phyloP scores from a whole-genome alignment of 2,329 filamentous ascomycete genomes.

The Fusarium nanum region DNA sequence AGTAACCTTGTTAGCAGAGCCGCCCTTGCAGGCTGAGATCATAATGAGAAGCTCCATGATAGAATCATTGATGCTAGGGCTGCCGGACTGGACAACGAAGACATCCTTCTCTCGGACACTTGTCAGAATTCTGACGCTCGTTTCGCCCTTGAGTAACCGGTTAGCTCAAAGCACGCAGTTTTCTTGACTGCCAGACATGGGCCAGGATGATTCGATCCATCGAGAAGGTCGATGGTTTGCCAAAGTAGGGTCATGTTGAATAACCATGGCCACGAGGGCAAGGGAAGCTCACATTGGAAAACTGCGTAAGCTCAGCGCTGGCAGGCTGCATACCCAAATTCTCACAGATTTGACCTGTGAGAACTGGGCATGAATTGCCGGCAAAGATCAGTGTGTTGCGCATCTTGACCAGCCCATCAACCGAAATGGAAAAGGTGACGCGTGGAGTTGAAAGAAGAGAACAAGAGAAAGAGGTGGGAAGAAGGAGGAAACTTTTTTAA shows the following conservation, averaged over 20 bases:
- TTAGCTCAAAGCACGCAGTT: constrained; percentile 37
- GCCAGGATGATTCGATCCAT: neutral
- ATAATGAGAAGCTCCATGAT: constrained; percentile 99
- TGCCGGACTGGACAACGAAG: constrained; percentile 98
- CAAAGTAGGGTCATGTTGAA: constrained; percentile 14
- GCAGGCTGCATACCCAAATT: constrained; percentile 74
- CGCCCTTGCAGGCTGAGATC: constrained; percentile 98
- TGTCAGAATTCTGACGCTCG: constrained; percentile 74
- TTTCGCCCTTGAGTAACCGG: constrained; percentile 67
- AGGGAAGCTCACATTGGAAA: constrained; percentile 71
- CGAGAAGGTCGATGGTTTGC: constrained; percentile 15
- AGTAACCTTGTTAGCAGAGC: constrained; percentile 95
- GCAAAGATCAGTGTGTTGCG: constrained; percentile 75
- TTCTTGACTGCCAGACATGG: constrained; percentile 6
- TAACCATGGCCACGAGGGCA: constrained; percentile 25
- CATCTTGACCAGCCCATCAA: constrained; percentile 59
- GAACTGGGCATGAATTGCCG: constrained; percentile 73
- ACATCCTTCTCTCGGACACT: constrained; percentile 97
- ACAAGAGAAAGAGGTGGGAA: constrained; percentile 36
- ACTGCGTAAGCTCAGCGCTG: constrained; percentile 74
- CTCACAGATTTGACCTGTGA: constrained; percentile 74
- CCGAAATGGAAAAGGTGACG: constrained; percentile 35
- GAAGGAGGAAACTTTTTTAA: constrained; percentile 33
- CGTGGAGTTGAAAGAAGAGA: constrained; percentile 31
- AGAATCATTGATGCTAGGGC: constrained; percentile 95